These are phyloP conservation scores for Zygoascus meyerae DNA, from an alignment of 1,139 yeast genomes.

Conservation along the genomic window DNA sequence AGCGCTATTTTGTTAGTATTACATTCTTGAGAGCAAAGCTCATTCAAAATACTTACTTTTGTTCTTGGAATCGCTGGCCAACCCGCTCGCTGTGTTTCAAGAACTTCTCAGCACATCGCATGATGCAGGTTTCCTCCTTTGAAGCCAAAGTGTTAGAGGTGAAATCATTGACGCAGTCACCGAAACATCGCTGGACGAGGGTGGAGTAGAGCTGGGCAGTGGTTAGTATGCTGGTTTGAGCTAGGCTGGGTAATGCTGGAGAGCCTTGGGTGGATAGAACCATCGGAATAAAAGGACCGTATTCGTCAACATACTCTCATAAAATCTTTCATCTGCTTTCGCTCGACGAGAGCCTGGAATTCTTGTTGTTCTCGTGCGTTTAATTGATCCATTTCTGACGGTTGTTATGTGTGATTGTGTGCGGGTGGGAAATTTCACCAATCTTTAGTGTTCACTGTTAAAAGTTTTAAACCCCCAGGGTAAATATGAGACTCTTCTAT, in stretches of 20 bases:
- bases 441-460: not conserved
- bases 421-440: not conserved
- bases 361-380: conserved; percentile 93
- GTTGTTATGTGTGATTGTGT: not conserved
- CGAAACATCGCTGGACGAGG: conserved; percentile 93
- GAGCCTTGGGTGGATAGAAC: too few species aligned
- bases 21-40: not conserved
- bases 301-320: conserved; percentile 57
- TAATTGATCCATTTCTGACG: conserved; percentile 37
- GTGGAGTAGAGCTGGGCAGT: conserved; percentile 60
- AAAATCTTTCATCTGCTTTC: conserved; percentile 98
- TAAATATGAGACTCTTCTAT: not conserved
- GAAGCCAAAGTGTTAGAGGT: conserved; percentile 81
- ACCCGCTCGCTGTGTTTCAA: conserved; percentile 97
- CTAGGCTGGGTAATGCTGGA: too few species aligned
- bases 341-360: conserved; percentile 90
- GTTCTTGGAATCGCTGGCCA: conserved; percentile 98
- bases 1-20: conserved; percentile 20
- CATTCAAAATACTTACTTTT: conserved; percentile 41
- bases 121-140: conserved; percentile 79
- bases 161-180: conserved; percentile 96
- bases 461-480: not conserved
- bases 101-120: conserved; percentile 94
- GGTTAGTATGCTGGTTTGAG: not conserved
- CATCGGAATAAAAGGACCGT: not conserved